Evolutionary conservation across 805 yeast species (phyloP), one percentile per base, ranked within the genome.

Genomic region (Candida silvicultrix): DNA sequence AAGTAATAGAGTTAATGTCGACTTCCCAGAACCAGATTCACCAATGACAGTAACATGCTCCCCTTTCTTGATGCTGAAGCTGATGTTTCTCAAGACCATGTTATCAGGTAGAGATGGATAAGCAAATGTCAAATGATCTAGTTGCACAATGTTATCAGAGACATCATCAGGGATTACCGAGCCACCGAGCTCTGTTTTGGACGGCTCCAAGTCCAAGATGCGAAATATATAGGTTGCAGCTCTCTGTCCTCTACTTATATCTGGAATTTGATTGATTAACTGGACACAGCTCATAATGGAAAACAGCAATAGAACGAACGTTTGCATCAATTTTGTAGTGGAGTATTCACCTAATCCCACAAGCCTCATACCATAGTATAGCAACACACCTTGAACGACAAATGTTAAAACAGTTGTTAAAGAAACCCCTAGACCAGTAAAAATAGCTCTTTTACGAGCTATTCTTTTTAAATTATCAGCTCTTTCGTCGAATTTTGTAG

Each of bases 1-100:
- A 0, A 90, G 51, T 12, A 90, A 54, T 1, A 73, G 68, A 0
- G 80, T 64, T 1, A 92, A 50, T 0, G 98, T 89, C 0, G 97
- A 85, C 63, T 94, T 94, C 0, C 99, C 99, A 14, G 84, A 75
- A 0, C 99, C 99, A 2, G 97, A 87, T 32, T 77, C 80, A 0
- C 99, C 99, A 3, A 83, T 78, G 1, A 94, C 63, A 0, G 87
- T 94, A 19, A 85, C 68, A 0, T 77, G 68, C 46, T 79, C 77
- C 18, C 78, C 76, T 11, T 65, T 54, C 0, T 56, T 25, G 2
- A 90, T 59, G 0, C 48, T 38, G 29, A 84, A 65, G 10, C 63
- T 61, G 7, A 85, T 53, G 28, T 71, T 54, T 1, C 66, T 62
- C 29, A 84, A 67, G 3, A 75, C 66, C 7, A 45, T 46, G 4